Evolutionary conservation across 768 basidiomycete genomes (phyloP), one percentile per base, ranked within the genome.

Genomic region (Tulasnella calospora): DNA sequence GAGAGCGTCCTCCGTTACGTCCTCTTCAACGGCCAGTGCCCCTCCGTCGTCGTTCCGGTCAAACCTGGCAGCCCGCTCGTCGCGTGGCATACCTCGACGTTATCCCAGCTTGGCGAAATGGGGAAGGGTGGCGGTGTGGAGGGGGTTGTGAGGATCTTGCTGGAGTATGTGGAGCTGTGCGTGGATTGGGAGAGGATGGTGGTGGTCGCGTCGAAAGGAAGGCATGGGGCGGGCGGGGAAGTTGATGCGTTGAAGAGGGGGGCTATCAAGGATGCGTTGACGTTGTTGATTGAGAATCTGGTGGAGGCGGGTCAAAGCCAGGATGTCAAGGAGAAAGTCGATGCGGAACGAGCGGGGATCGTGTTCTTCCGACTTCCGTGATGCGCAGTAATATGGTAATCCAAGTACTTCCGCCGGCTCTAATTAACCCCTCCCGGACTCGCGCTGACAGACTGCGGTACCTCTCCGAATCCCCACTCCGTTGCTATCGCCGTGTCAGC

Each of bases 351-450:
- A 69, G 86, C 87, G 79, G 90, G 91, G 1, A 89, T 92, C 78
- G 90, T 88, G 2, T 89, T 91, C 87, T 91, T 90, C 89, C 84
- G 90, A 71, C 90, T 91, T 73, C 89, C 89, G n/a, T 91, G 69
- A 78, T 23, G 40, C 23, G 35, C 23, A 44, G 44, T 17, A 44
- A 13, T 44, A 44, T 40, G 38, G 38, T 44, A 4, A 19, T 44
- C 44, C 44, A 44, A 12, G n/a, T 40, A 40, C 1, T 44, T 44
- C 44, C 1, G 44, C 15, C 44, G 13, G 44, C 44, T 44, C 44
- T 44, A 44, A 17, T 44, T 44, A 15, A 44, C 17, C 44, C 15
- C 13, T 44, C 15, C 17, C 17, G 8, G 44, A 44, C 17, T 17
- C 12, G 44, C 44, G 17, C 17, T 15, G 44, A 15, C 44, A 19